Evolutionary conservation across 805 yeast genomes (phyloP).

Genomic region (Ogataea pignaliae): DNA sequence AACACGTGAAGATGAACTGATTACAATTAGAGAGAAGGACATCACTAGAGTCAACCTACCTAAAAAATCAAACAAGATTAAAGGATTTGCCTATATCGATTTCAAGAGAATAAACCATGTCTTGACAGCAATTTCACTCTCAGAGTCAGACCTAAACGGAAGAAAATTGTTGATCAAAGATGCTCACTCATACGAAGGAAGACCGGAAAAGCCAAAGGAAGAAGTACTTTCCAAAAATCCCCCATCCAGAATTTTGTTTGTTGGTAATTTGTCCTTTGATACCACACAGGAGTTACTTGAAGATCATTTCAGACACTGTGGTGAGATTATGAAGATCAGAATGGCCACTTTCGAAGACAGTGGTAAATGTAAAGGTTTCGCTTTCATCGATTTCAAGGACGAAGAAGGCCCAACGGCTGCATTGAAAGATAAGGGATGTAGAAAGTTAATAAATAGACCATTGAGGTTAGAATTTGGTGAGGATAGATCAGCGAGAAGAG

Average conservation of each 20-base stretch:
- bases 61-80: slow-evolving; percentile 58
- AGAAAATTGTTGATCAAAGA: slow-evolving; percentile 82
- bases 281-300: slow-evolving; percentile 76
- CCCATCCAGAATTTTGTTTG: slow-evolving; percentile 83
- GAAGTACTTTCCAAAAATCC: slow-evolving; percentile 61
- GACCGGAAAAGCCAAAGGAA: slow-evolving; percentile 59
- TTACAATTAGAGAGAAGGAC: slow-evolving; percentile 47
- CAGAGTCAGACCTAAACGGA: slow-evolving; percentile 74
- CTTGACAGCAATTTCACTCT: slow-evolving; percentile 55
- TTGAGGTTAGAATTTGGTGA: slow-evolving; percentile 91
- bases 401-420: slow-evolving; percentile 83
- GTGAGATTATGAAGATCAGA: slow-evolving; percentile 76
- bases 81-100: slow-evolving; percentile 92
- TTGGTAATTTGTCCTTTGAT: slow-evolving; percentile 90
- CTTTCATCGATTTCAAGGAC: slow-evolving; percentile 81
- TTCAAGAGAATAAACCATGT: slow-evolving; percentile 59
- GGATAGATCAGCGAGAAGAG: slow-evolving; percentile 61
- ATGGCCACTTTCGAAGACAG: slow-evolving; percentile 98
- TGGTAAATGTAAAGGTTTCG: slow-evolving; percentile 96
- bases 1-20: slow-evolving; percentile 21
- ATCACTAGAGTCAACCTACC: slow-evolving; percentile 81
- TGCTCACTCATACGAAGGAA: slow-evolving; percentile 77
- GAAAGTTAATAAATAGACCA: slow-evolving; percentile 65
- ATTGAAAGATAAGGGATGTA: slow-evolving; percentile 63
- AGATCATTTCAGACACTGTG: slow-evolving; percentile 86